Evolutionary conservation across 2,329 filamentous ascomycete species (phyloP), one percentile per base, ranked within the genome.

Genomic region (Neofusicoccum sp.): DNA sequence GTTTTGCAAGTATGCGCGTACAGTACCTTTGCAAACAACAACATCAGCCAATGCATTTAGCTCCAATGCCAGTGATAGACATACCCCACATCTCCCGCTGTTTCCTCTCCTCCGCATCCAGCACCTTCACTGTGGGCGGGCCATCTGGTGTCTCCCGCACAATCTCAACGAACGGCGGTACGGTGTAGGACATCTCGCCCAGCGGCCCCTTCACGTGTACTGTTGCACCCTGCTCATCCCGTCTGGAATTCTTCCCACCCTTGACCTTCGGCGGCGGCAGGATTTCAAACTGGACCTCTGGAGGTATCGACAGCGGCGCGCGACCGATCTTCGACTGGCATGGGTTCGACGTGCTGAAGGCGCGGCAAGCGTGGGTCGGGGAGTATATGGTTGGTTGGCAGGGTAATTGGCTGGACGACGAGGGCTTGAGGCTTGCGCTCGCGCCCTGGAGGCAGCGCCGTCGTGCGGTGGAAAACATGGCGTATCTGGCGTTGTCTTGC

Each of bases 41-140:
- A n/a, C 12, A 28, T 58, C 33, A 58, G 54, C 43, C 26, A 9
- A 26, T 33, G 36, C 6, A 5, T 12, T 20, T 20, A 9, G n/a
- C 11, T 1, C n/a, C 56, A 61, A 53, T 53, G 47, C 44, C 47
- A 54, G n/a, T 41, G 30, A 28, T 8, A 5, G 38, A 78, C 82
- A 62, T 74, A 96, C 93, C 95, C 95, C 95, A 98, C 93, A 98
- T 98, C 75, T 90, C 90, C 72, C 88, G 88, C 77, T 98, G 93
- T 64, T 90, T 82, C 78, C 87, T 88, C 58, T 86, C 75, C 16
- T 85, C 78, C 16, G 80, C 76, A 75, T 98, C 84, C 70, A 87
- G 76, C 9, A 99, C 86, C 60, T 81, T 85, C 65, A 99, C 78
- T 33, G 81, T 81, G 9, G 88, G 85, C 70, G 87, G 89, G 66